Evolutionary conservation across 805 yeast species (phyloP), one percentile per base, ranked within the genome.

Genomic region (Cyberlindnera saturnus): DNA sequence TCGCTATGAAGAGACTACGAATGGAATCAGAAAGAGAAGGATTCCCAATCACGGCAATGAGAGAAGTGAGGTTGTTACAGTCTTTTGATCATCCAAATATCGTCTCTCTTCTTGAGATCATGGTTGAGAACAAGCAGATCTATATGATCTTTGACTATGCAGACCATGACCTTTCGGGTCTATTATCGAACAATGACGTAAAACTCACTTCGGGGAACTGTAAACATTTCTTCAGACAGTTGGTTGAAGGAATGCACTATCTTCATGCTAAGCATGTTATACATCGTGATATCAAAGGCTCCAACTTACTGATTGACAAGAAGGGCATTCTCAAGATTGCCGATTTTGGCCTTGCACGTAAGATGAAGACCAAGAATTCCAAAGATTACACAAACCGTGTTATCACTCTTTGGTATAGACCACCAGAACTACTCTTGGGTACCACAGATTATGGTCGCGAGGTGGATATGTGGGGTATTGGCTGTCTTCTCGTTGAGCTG

Each of bases 401-500:
- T 34, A 93, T 93, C 42, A 93, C 99, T 0, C 68, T 93, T 32
- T 93, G 99, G 99, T 91, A 93, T 62, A 75, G 99, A 46, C 99
- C 99, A 1, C 98, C 98, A 0, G 99, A 91, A 62, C 71, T 93
- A 29, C 67, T 93, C 32, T 64, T 93, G 45, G 99, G 99, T 1
- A 81, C 96, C 0, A 90, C 98, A 0, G 82, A 81, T 45, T 93
- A 93, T 63, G 93, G 90, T 0, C 67, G 88, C 34, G 96, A 86
- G 54, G 93, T 93, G 9, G 99, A 93, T 59, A 81, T 88, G 52
- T 93, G 99, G 99, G 96, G 98, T 0, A 81, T 88, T 47, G 99
- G 99, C 3, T 93, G 98, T 66, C 69, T 93, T 20, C 67, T 93
- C 46, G 74, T 88, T 23, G 98, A 93, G 61, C 62, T 93, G 32